Evolutionary conservation across 805 yeast genomes (phyloP), one percentile per base, ranked within the genome.

Genomic region (Zygosaccharomyces kombuchaensis): DNA sequence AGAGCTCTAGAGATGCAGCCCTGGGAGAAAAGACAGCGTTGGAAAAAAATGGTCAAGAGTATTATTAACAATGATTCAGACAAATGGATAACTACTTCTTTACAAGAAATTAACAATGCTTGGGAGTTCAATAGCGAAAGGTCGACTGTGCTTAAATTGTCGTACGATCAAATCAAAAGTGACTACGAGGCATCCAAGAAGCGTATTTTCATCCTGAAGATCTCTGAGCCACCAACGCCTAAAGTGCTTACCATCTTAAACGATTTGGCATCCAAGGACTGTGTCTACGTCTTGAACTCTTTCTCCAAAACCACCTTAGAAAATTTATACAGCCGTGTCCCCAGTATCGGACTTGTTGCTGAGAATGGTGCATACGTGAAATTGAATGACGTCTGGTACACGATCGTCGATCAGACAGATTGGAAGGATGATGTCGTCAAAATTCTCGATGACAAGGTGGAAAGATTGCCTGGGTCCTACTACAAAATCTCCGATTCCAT

Each of bases 301-400:
- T 75, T 81, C 57, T 81, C 80, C 43, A 73, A 84, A 48, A 65
- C 73, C 1, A 86, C 82, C 34, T 67, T 90, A 58, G 86, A 84
- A 50, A 72, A 86, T 44, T 67, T 80, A 43, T 89, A 82, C 67
- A 73, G 83, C 14, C 75, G 87, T 53, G 74, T 80, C 3, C 78
- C 84, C 1, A 78, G 78, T 34, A 58, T 90, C 25, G 97, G 97
- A 0, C 70, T 91, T 43, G 81, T 91, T 51, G 95, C 96, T 1
- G 98, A 90, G 64, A 82, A 84, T 59, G 98, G 98, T 30, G 95
- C 88, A 0, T 87, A 77, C 57, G 73, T 91, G 27, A 81, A 77
- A 60, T 57, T 79, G 14, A 74, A 77, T 16, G 57, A 62, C 53
- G 65, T 70, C 9, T 87, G 95, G 95, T 66, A 76, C 39, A 73